Conservation (phyloP, 2,329 filamentous ascomycete species). For the Fragosphaeria purpurea region DNA sequence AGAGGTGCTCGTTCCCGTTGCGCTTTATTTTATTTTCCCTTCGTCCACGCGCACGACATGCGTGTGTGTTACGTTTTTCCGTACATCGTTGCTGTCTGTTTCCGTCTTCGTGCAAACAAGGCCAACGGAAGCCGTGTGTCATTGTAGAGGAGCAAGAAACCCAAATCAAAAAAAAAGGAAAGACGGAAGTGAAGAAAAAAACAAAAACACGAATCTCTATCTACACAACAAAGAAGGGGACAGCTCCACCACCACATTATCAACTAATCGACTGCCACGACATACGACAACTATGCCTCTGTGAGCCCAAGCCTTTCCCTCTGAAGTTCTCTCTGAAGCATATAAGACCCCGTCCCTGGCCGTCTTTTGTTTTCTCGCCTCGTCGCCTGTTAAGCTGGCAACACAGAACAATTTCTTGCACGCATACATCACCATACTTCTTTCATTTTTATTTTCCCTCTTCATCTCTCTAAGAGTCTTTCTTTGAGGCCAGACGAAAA, state of each 20-base stretch:
- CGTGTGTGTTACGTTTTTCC: too few species aligned
- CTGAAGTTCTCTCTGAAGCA: background rate
- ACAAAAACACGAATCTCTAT: background rate
- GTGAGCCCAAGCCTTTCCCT: conserved; percentile 5
- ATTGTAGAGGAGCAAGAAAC: too few species aligned
- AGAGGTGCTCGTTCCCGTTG: background rate
- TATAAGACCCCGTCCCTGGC: conserved; percentile 9
- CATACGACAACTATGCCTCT: conserved; percentile 5
- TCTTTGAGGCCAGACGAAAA: too few species aligned
- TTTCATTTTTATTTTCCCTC: background rate
- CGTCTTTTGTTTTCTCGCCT: background rate
- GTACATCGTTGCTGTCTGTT: conserved; percentile 1
- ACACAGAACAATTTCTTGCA: background rate
- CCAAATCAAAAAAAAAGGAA: too few species aligned
- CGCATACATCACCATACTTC: too few species aligned
- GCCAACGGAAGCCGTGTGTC: background rate
- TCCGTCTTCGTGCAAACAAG: conserved; percentile 3
- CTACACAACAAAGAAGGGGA: background rate
- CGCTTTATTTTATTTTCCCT: background rate
- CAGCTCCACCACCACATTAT: conserved; percentile 7
- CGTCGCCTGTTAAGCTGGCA: background rate
- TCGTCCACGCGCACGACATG: background rate
- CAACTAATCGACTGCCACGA: conserved; percentile 12
- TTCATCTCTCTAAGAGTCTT: background rate
- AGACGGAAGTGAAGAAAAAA: background rate